Evolutionary conservation across 345 rosid species (phyloP), one percentile per base, ranked within the genome.

Genomic region (Barbarea vulgaris): DNA sequence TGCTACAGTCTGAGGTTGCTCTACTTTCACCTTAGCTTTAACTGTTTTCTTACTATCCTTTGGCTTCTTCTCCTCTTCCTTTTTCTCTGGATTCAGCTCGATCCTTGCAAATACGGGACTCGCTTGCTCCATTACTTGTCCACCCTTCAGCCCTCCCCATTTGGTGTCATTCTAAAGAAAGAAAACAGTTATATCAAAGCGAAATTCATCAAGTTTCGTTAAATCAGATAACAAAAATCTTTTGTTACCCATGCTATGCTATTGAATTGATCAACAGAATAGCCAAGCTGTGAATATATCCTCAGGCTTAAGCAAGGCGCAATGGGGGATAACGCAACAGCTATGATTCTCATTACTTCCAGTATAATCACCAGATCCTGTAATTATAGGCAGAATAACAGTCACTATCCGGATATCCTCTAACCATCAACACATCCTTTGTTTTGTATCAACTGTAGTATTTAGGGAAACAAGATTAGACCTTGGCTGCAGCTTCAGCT

Each of bases 401-500:
- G 10, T 48, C 52, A 77, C 67, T 55, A 48, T 22, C 30, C 31
- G 54, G 33, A 42, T 31, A 18, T 42, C 56, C 27, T 67, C 51
- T 7, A 61, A 33, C 6, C 22, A 56, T 57, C 57, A 47, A 47
- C 37, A 55, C 25, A 25, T 37, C 54, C 22, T 57, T 27, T 63
- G 36, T 59, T 59, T 48, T 14, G n/a, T 17, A 33, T 31, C 21
- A 47, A 70, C 42, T 11, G 37, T 4, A 58, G 34, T 25, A 25
- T 17, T 27, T 46, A 37, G 30, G n/a, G 57, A 64, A 65, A 46
- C 19, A 7, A 24, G 59, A 42, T 30, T 13, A 64, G 46, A 94
- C 98, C 98, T 91, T 91, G 53, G 96, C 90, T 30, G 98, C 98
- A 75, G 85, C 86, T 81, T 86, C 95, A 39, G 91, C 81, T 82